These are phyloP conservation scores for Russula sp. DNA, from an alignment of 768 basidiomycete genomes.

Conservation along the genomic window DNA sequence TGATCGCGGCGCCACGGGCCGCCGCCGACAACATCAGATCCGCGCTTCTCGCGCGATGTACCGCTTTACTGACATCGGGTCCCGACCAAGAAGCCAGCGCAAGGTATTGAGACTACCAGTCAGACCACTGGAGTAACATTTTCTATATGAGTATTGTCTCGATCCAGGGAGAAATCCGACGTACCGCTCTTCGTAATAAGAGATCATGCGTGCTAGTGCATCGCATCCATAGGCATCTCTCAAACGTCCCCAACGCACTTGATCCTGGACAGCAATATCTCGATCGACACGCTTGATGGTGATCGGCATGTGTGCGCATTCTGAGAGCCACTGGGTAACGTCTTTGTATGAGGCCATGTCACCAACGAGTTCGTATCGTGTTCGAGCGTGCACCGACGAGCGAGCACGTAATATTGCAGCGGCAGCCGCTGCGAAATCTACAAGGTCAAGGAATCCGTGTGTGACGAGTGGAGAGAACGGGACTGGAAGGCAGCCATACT, in stretches of 20 bases:
- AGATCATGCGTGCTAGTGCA: conserved; percentile 30
- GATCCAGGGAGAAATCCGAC: conserved; percentile 2
- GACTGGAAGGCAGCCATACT: conserved; percentile 22
- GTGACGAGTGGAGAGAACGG: conserved; percentile 27
- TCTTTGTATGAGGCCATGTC: conserved; percentile 30
- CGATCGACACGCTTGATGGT: conserved; percentile 24
- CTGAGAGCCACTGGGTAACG: conserved; percentile 27
- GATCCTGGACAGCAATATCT: conserved; percentile 19
- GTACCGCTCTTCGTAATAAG: conserved; percentile 32
- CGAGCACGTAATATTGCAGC: conserved; percentile 28
- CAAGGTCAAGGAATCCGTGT: conserved; percentile 34
- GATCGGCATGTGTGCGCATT: conserved; percentile 22
- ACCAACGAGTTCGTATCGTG: conserved; percentile 34
- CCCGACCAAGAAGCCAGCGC: conserved; percentile 32
- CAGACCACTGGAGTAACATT: conserved; percentile 27
- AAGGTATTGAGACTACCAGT: conserved; percentile 32
- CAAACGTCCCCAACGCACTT: conserved; percentile 12
- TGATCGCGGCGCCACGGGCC: background rate
- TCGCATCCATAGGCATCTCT: conserved; percentile 27
- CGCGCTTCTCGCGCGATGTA: conserved; percentile 26
- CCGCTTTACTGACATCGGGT: conserved; percentile 29
- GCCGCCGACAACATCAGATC: background rate
- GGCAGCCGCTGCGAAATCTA: conserved; percentile 30
- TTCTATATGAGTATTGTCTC: background rate
- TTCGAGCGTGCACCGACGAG: conserved; percentile 30